Evolutionary conservation across 2,329 filamentous ascomycete genomes (phyloP).

Genomic region (Septoria linicola): DNA sequence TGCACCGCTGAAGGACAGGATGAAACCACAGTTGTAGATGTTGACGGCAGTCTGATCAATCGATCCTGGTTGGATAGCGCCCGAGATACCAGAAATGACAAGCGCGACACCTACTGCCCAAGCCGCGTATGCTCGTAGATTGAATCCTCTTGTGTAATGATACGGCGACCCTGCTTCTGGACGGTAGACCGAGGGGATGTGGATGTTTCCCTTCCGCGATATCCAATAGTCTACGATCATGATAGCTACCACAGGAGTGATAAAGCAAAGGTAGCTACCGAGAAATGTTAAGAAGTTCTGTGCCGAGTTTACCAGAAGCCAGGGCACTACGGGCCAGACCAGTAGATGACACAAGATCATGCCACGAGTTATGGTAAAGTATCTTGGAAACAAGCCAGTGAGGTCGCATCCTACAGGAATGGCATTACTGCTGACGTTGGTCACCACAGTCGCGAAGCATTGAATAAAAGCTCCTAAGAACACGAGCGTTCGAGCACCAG

Average conservation of each 20-base stretch:
- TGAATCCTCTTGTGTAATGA: constrained; percentile 27
- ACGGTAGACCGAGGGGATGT: constrained; percentile 42
- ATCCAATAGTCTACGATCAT: constrained; percentile 46
- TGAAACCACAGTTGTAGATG: constrained; percentile 27
- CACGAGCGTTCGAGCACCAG: constrained; percentile 41
- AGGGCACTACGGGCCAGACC: constrained; percentile 42
- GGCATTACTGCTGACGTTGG: constrained; percentile 46
- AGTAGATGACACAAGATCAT: constrained; percentile 44
- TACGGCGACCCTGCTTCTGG: constrained; percentile 23
- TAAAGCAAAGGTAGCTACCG: constrained; percentile 44
- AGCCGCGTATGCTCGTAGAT: constrained; percentile 25
- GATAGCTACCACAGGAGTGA: constrained; percentile 42
- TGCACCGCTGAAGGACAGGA: constrained; percentile 24
- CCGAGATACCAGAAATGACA: constrained; percentile 26
- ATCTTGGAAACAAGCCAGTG: constrained; percentile 44
- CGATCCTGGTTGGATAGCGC: constrained; percentile 21
- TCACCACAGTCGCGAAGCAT: constrained; percentile 45
- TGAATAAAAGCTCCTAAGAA: constrained; percentile 42
- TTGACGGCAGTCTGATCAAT: constrained; percentile 26
- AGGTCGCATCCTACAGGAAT: constrained; percentile 46
- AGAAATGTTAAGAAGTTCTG: constrained; percentile 46
- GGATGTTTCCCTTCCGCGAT: constrained; percentile 43
- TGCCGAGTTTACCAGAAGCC: constrained; percentile 46
- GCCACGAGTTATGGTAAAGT: constrained; percentile 46
- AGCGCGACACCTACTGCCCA: constrained; percentile 27